Percentiles rank a stretch among this genome's conserved stretches.
Conservation (phyloP, 352 stramenopile species). For the Globisporangium barbulae region DNA sequence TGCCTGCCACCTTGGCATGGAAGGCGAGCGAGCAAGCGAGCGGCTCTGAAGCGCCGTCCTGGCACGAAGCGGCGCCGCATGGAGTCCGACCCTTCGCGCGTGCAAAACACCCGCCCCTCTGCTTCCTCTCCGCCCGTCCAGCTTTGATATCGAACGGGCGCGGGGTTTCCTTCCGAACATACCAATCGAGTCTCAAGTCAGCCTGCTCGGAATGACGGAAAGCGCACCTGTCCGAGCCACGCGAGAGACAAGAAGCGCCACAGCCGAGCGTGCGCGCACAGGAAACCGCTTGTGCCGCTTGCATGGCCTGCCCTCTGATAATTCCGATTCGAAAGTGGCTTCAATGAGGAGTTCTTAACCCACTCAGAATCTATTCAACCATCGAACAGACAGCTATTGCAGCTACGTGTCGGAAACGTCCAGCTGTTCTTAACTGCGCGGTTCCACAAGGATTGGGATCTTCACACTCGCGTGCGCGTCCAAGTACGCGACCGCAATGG, state of each 20-base stretch:
- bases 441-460: slow-evolving; percentile 42
- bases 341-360: background rate
- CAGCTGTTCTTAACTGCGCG: slow-evolving; percentile 2
- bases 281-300: background rate
- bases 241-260: no score
- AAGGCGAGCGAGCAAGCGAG: background rate
- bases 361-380: background rate
- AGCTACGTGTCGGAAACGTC: background rate
- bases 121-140: background rate
- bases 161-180: no score
- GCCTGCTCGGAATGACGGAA: no score
- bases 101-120: slow-evolving; percentile 1
- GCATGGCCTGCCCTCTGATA: background rate
- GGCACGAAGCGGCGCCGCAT: background rate
- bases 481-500: slow-evolving; percentile 59
- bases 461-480: slow-evolving; percentile 40
- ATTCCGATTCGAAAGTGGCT: background rate
- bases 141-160: background rate
- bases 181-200: no score
- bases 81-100: background rate
- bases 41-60: background rate
- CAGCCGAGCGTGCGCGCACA: background rate
- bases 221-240: no score
- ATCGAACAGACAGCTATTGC: no score
- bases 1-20: background rate